phyloP scores from a whole-genome alignment of 495 filamentous ascomycete species.

The Aspergillus sclerotiicarbonarius region DNA sequence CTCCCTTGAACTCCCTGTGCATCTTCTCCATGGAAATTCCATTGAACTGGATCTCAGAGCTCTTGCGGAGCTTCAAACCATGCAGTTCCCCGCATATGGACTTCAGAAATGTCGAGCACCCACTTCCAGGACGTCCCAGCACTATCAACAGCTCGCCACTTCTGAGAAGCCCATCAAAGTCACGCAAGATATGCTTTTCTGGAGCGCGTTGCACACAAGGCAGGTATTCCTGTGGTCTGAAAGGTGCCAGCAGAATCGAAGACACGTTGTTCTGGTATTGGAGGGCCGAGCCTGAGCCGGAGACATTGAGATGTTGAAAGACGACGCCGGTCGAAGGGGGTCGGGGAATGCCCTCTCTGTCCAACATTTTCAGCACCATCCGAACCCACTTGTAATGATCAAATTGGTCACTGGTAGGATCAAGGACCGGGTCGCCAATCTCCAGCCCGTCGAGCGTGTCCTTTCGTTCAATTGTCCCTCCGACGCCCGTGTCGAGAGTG shows the following conservation, averaged over 20 bases:
- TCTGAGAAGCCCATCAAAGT: slow-evolving; percentile 41
- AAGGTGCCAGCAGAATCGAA: slow-evolving; percentile 46
- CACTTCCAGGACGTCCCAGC: slow-evolving; percentile 43
- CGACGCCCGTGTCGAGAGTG: slow-evolving; percentile 22
- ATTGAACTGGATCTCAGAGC: slow-evolving; percentile 51
- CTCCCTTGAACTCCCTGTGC: slow-evolving; percentile 59
- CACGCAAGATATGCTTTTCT: slow-evolving; percentile 41
- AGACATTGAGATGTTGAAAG: slow-evolving; percentile 54
- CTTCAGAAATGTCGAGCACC: slow-evolving; percentile 47
- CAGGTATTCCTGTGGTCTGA: slow-evolving; percentile 47
- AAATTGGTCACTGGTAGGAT: slow-evolving; percentile 56
- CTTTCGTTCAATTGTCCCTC: slow-evolving; percentile 31
- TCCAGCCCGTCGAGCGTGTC: slow-evolving; percentile 46
- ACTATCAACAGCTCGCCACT: slow-evolving; percentile 43
- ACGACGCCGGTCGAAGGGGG: slow-evolving; percentile 42
- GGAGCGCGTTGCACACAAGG: slow-evolving; percentile 21
- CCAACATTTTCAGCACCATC: slow-evolving; percentile 43
- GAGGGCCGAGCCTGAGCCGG: slow-evolving; percentile 51
- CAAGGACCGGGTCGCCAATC: slow-evolving; percentile 50
- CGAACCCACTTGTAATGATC: slow-evolving; percentile 57
- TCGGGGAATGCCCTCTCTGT: slow-evolving; percentile 42
- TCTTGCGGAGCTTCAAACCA: slow-evolving; percentile 39
- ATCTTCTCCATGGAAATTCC: slow-evolving; percentile 52
- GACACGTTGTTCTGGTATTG: slow-evolving; percentile 57
- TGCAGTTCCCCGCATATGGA: slow-evolving; percentile 37